Conservation (phyloP, 1,284 basidiomycete genomes). For the Heliocybe sulcata region DNA sequence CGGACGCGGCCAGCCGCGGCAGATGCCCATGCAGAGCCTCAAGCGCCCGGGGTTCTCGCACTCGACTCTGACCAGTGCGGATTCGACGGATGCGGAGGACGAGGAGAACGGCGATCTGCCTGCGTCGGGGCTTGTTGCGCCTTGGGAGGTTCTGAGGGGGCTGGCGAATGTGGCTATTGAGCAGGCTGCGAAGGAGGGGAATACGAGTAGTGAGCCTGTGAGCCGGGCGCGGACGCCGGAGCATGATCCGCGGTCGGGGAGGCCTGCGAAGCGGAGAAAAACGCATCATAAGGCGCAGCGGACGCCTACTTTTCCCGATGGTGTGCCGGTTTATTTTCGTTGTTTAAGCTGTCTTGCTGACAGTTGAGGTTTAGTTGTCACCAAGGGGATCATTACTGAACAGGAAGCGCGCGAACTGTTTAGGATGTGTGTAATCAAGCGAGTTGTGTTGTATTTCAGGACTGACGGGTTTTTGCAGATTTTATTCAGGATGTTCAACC, state of each 20-base stretch:
- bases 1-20: slow-evolving; percentile 30
- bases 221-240: slow-evolving; percentile 68
- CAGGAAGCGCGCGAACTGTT: slow-evolving; percentile 79
- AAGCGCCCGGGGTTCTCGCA: slow-evolving; percentile 55
- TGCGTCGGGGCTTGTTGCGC: slow-evolving; percentile 72
- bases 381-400: slow-evolving; percentile 73
- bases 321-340: slow-evolving; percentile 27
- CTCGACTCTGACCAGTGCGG: slow-evolving; percentile 63
- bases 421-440: slow-evolving; percentile 68
- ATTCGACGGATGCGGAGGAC: slow-evolving; percentile 71
- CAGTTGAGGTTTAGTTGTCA: slow-evolving; percentile 48
- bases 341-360: slow-evolving; percentile 10
- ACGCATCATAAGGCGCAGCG: slow-evolving; percentile 47
- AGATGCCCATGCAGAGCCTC: slow-evolving; percentile 28
- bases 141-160: slow-evolving; percentile 76
- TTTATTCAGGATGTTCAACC: slow-evolving; percentile 83
- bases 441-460: too few species aligned
- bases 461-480: slow-evolving; percentile 37
- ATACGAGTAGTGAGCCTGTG: slow-evolving; percentile 64
- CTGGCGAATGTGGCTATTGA: slow-evolving; percentile 75
- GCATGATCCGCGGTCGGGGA: slow-evolving; percentile 48
- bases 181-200: slow-evolving; percentile 73
- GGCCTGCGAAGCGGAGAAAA: slow-evolving; percentile 68
- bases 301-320: slow-evolving; percentile 58
- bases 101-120: slow-evolving; percentile 72